Percentiles rank a stretch among this genome's conserved stretches.
These are phyloP conservation scores for Immersiella caudata DNA, from an alignment of 495 filamentous ascomycete species.

Conservation along the genomic window DNA sequence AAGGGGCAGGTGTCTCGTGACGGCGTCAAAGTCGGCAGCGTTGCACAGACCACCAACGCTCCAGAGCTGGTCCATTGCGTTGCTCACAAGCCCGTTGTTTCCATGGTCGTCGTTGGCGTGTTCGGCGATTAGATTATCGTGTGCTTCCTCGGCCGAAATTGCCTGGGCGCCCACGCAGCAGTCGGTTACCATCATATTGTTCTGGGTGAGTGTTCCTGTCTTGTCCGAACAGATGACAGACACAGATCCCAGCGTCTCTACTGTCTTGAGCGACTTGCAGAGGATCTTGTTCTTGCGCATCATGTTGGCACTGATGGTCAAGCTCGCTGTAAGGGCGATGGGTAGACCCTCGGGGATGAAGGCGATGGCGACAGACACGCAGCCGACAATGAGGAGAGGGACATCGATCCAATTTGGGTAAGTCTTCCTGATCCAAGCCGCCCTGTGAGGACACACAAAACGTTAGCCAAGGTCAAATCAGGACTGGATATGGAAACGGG, in stretches of 20 bases:
- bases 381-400: constrained; percentile 65
- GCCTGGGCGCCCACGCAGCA: constrained; percentile 49
- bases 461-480: too few species aligned
- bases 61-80: constrained; percentile 52
- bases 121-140: constrained; percentile 41
- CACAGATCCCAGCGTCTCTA: constrained; percentile 71
- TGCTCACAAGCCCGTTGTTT: constrained; percentile 32
- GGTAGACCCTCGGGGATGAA: constrained; percentile 76
- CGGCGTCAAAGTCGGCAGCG: constrained; percentile 67
- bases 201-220: constrained; percentile 69
- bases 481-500: too few species aligned
- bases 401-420: constrained; percentile 70
- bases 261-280: constrained; percentile 67
- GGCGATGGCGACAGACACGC: constrained; percentile 69
- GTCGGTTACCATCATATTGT: constrained; percentile 63
- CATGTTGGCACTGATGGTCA: constrained; percentile 60
- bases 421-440: constrained; percentile 61
- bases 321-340: constrained; percentile 62
- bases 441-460: constrained; percentile 46
- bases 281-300: constrained; percentile 67
- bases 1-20: constrained; percentile 55
- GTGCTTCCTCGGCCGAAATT: constrained; percentile 44
- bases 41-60: constrained; percentile 66
- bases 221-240: constrained; percentile 71
- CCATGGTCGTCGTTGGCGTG: constrained; percentile 23